These are phyloP conservation scores for Globisporangium rhizosaccharum DNA, from an alignment of 352 stramenopile genomes.

Conservation along the genomic window DNA sequence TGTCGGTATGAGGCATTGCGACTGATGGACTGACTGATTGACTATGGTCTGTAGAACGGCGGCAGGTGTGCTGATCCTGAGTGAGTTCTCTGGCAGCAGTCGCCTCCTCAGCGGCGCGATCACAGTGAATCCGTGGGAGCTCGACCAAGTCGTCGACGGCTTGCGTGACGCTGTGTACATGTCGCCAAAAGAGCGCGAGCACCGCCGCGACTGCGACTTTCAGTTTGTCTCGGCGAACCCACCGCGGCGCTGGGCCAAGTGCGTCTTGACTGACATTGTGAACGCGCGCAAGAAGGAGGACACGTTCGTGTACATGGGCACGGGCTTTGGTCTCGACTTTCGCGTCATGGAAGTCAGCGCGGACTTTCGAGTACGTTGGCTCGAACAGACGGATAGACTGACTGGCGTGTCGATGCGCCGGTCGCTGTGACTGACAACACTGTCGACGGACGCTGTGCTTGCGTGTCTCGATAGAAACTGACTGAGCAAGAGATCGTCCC, in stretches of 20 bases:
- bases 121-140: constrained; percentile 97
- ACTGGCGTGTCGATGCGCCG: too few relatives aligned
- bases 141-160: constrained; percentile 71
- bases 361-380: constrained; percentile 81
- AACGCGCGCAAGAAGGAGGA: constrained; percentile 79
- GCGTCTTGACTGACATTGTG: constrained; percentile 70
- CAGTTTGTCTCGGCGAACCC: constrained; percentile 70
- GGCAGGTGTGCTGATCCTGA: constrained; percentile 92
- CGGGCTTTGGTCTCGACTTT: constrained; percentile 95
- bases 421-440: too few relatives aligned
- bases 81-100: constrained; percentile 95
- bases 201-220: constrained; percentile 71
- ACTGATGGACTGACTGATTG: background rate
- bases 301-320: constrained; percentile 81
- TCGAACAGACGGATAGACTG: too few relatives aligned
- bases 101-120: constrained; percentile 93
- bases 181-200: constrained; percentile 58
- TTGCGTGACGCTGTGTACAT: constrained; percentile 74
- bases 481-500: constrained; percentile 56
- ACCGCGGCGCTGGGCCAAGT: constrained; percentile 64
- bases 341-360: constrained; percentile 94
- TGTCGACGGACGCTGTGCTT: background rate
- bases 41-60: constrained; percentile 27
- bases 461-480: constrained; percentile 40
- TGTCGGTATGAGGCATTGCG: too few relatives aligned